These are phyloP conservation scores for Zymoseptoria passerinii DNA, from an alignment of 2,329 filamentous ascomycete genomes.

Conservation along the genomic window DNA sequence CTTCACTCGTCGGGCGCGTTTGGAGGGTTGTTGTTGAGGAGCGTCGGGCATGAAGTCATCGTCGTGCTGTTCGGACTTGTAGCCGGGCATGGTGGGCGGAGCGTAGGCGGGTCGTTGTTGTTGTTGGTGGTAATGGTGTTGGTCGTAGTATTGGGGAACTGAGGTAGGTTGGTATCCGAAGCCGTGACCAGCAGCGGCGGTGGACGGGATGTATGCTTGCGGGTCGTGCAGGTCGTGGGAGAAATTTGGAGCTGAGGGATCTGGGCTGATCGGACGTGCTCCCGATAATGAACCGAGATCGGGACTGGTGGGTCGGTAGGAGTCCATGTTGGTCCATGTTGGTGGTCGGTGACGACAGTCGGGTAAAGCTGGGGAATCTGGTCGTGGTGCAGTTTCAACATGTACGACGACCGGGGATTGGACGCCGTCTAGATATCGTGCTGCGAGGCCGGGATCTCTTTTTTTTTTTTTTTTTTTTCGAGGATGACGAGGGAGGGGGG, in stretches of 20 bases:
- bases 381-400: neutral
- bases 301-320: conserved; percentile 18
- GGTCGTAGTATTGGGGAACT: conserved; percentile 15
- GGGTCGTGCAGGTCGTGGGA: conserved; percentile 10
- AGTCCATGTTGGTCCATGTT: conserved; percentile 12
- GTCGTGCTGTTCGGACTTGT: conserved; percentile 20
- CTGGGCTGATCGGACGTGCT: conserved; percentile 37
- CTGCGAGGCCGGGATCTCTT: neutral
- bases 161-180: conserved; percentile 18
- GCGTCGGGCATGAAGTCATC: conserved; percentile 28
- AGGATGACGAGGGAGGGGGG: neutral
- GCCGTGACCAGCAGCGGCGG: conserved; percentile 3
- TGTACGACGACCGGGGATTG: neutral
- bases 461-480: no score
- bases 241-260: conserved; percentile 23
- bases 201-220: conserved; percentile 8
- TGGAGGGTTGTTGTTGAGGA: conserved; percentile 8
- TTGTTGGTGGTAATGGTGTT: conserved; percentile 11
- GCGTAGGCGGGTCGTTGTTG: conserved; percentile 1
- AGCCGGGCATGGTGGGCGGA: conserved; percentile 13
- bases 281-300: conserved; percentile 12
- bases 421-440: neutral
- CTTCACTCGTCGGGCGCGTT: conserved; percentile 15
- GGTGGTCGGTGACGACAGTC: neutral
- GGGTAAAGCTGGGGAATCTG: neutral